Evolutionary conservation across 116 monocot species (phyloP).

Genomic region (Zostera marina): DNA sequence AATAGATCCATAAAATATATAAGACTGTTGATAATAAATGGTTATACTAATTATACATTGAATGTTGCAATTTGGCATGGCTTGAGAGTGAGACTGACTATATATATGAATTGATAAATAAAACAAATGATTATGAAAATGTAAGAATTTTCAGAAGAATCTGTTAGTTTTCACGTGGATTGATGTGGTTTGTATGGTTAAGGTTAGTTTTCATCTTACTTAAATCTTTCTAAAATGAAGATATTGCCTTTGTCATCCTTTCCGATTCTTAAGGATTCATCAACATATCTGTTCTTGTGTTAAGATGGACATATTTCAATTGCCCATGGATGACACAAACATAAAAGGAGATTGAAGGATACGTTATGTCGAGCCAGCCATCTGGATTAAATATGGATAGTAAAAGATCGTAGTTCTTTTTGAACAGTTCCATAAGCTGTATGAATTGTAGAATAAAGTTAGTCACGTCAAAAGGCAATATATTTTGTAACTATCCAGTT

Average conservation of each 20-base stretch:
- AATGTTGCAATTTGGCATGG: not conserved
- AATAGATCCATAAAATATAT: too few relatives aligned
- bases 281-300: slow-evolving; percentile 47
- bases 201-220: not conserved
- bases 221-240: slow-evolving; percentile 53
- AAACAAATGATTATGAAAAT: not conserved
- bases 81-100: too few relatives aligned
- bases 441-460: not conserved
- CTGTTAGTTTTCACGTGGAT: not conserved
- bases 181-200: not conserved
- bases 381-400: slow-evolving; percentile 84
- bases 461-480: too few relatives aligned
- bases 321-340: not conserved
- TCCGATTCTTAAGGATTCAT: slow-evolving; percentile 67
- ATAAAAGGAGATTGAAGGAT: slow-evolving; percentile 21
- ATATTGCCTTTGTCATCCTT: slow-evolving; percentile 84
- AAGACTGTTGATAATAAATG: too few relatives aligned
- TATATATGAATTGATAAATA: too few relatives aligned
- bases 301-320: slow-evolving; percentile 7
- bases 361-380: slow-evolving; percentile 95
- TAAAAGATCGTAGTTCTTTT: slow-evolving; percentile 77
- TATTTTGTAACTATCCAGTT: not conserved
- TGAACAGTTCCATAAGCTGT: slow-evolving; percentile 68
- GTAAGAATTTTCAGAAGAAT: not conserved
- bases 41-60: too few relatives aligned